Percentiles rank a stretch among this genome's conserved stretches.
Evolutionary conservation across 257 asterid genomes (phyloP).

Genomic region (Apocynum venetum): DNA sequence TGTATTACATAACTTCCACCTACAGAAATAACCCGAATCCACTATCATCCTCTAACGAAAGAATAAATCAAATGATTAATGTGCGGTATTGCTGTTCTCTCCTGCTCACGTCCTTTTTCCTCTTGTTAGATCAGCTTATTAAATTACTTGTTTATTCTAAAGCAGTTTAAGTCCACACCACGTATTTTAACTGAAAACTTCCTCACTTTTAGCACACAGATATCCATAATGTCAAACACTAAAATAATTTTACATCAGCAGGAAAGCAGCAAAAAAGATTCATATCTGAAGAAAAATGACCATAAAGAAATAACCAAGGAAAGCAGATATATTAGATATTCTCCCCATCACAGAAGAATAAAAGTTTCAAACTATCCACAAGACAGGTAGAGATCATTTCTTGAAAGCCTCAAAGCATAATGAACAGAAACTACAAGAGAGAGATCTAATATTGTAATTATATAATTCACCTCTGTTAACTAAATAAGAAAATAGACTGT

Average conservation of each 20-base stretch:
- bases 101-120: conserved; percentile 3
- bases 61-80: conserved; percentile 19
- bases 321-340: neutral
- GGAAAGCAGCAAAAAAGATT: neutral
- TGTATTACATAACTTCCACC: conserved; percentile 41
- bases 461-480: too few species aligned
- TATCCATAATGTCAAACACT: neutral
- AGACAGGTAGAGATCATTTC: neutral
- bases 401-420: conserved; percentile 7
- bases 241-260: neutral
- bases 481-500: neutral
- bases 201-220: neutral
- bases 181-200: neutral
- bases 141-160: neutral
- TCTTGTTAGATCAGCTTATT: neutral
- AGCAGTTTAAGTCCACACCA: neutral
- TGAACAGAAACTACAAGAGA: neutral
- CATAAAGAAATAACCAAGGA: neutral
- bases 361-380: neutral
- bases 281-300: neutral
- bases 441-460: neutral
- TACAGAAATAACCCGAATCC: conserved; percentile 17
- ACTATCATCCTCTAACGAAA: conserved; percentile 20
- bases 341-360: neutral
- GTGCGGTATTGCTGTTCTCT: neutral